These are phyloP conservation scores for Cytospora piceicola DNA, from an alignment of 2,329 filamentous ascomycete genomes.

Conservation along the genomic window DNA sequence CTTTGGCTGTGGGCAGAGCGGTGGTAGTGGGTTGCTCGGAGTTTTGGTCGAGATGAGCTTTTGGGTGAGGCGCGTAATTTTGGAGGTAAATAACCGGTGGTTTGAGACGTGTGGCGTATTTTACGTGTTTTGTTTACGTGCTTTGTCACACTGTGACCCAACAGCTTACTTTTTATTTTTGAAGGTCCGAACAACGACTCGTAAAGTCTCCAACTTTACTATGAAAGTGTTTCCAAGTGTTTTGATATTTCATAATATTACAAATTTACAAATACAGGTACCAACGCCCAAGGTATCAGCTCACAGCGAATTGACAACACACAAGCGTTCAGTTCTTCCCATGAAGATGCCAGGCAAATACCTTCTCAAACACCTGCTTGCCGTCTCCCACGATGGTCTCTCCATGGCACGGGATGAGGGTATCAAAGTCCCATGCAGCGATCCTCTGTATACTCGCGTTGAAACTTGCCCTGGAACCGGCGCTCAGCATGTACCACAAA, in stretches of 20 bases:
- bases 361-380: slow-evolving; percentile 75
- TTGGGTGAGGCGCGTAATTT: background rate
- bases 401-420: slow-evolving; percentile 89
- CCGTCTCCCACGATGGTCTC: slow-evolving; percentile 78
- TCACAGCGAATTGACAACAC: background rate
- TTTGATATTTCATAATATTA: background rate
- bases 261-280: slow-evolving; percentile 12
- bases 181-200: background rate
- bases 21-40: background rate
- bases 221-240: too few relatives aligned
- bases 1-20: background rate
- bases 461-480: slow-evolving; percentile 67
- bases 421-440: slow-evolving; percentile 79
- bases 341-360: slow-evolving; percentile 82
- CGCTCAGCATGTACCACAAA: slow-evolving; percentile 73
- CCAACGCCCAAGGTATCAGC: slow-evolving; percentile 2
- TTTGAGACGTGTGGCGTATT: background rate
- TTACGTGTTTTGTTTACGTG: slow-evolving; percentile 9
- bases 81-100: background rate
- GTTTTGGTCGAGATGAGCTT: slow-evolving; percentile 6
- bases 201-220: too few relatives aligned
- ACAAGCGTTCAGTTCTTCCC: slow-evolving; percentile 32
- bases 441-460: slow-evolving; percentile 72
- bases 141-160: too few relatives aligned
- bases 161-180: too few relatives aligned